Evolutionary conservation across 2,329 filamentous ascomycete species (phyloP).

Genomic region (Truncatella angustata): DNA sequence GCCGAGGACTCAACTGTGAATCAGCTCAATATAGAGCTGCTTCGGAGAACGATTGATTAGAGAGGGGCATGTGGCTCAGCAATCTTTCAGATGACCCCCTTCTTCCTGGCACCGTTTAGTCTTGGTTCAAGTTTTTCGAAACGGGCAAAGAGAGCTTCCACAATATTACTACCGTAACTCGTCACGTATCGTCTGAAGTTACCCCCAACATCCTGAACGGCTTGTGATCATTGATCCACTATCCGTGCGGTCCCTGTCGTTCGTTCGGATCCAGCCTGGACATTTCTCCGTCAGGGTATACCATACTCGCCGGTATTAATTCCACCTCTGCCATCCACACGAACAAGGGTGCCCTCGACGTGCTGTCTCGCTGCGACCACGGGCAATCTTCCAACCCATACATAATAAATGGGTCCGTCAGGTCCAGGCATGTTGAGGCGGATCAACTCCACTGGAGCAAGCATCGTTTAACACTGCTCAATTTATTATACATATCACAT

Average conservation of each 20-base stretch:
- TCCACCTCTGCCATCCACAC: conserved; percentile 44
- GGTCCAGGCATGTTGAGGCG: conserved; percentile 36
- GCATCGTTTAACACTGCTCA: conserved; percentile 34
- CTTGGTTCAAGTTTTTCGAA: conserved; percentile 32
- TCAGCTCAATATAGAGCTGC: conserved; percentile 34
- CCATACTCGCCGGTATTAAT: conserved; percentile 45
- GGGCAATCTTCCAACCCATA: conserved; percentile 38
- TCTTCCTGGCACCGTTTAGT: conserved; percentile 17
- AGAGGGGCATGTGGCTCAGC: conserved; percentile 38
- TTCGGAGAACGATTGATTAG: conserved; percentile 30
- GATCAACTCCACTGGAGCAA: conserved; percentile 37
- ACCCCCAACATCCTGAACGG: conserved; percentile 26
- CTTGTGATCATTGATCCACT: conserved; percentile 22
- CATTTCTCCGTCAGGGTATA: conserved; percentile 44
- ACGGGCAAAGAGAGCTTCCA: conserved; percentile 31
- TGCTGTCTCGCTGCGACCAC: conserved; percentile 38
- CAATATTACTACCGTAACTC: conserved; percentile 38
- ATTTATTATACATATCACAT: conserved; percentile 33
- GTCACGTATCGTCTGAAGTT: conserved; percentile 37
- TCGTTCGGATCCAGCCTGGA: conserved; percentile 43
- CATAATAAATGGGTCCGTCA: conserved; percentile 40
- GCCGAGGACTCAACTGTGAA: conserved; percentile 42
- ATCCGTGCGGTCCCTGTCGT: conserved; percentile 40
- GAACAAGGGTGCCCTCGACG: conserved; percentile 36
- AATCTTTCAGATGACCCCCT: conserved; percentile 30